Evolutionary conservation across 2,329 filamentous ascomycete genomes (phyloP), one percentile per base, ranked within the genome.

Genomic region (Fusarium robinianum): DNA sequence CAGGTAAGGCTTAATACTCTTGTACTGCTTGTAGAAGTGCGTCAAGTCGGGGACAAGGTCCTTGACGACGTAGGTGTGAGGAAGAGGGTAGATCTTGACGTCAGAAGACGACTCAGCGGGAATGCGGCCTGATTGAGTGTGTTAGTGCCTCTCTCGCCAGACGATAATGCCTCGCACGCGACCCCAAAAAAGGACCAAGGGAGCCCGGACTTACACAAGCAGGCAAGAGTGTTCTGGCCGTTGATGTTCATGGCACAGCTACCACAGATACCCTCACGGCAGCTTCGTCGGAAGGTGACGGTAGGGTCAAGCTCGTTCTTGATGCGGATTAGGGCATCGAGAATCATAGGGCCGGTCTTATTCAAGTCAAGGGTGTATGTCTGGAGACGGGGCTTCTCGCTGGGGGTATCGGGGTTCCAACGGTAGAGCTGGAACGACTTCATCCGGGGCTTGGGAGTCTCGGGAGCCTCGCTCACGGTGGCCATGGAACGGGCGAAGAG

Each of bases 211-310:
- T 39, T 88, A 96, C 94, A 99, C 68, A 99, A 77, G 75, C 94
- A 99, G 60, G 94, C 94, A 64, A 99, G 76, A 45, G 94, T 99
- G 78, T 99, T 99, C 65, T 95, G 88, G 70, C 94, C 94, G 71
- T 97, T 95, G 70, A 99, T 97, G 80, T 99, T 99, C 94, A 99
- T 99, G 59, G 94, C 94, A 70, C 94, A 99, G 72, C 89, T 95
- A 60, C 94, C 94, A 69, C 94, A 99, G 66, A 99, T 99, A 62
- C 94, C 94, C 81, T 99, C 94, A 74, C 94, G 81, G 77, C 94
- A 99, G 72, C 88, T 95, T 71, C 94, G 77, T 68, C 94, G 83
- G 80, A 99, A 99, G 41, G 94, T 97, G 65, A 99, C 74, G 31
- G 94, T 97, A 37, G 94, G 90, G 72, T 99, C 94, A 54, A 95